Evolutionary conservation across 345 rosid species (phyloP).

Genomic region (Hibiscus syriacus): DNA sequence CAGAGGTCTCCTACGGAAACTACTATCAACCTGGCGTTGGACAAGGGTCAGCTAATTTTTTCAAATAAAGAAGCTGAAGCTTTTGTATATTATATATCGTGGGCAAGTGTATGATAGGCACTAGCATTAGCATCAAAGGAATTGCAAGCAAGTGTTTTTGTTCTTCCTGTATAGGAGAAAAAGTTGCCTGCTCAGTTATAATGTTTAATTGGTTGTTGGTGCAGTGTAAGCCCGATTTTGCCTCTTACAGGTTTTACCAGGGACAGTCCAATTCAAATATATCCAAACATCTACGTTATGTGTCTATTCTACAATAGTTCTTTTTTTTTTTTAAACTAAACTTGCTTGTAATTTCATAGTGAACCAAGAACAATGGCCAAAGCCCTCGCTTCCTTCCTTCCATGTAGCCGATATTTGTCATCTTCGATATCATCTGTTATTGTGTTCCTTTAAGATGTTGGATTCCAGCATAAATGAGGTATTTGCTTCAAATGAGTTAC

Average conservation of each 20-base stretch:
- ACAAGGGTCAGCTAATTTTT: too few relatives aligned
- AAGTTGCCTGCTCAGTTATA: background rate
- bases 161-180: background rate
- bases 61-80: background rate
- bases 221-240: background rate
- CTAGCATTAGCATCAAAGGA: background rate
- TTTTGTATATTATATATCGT: background rate
- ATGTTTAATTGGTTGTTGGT: background rate
- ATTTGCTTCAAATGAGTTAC: too few relatives aligned
- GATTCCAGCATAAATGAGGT: background rate
- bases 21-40: too few relatives aligned
- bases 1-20: too few relatives aligned
- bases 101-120: background rate
- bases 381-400: background rate
- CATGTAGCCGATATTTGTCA: background rate
- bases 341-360: background rate
- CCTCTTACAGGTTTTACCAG: background rate
- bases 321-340: background rate
- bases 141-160: background rate
- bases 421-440: background rate
- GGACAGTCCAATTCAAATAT: background rate
- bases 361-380: background rate
- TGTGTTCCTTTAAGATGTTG: background rate
- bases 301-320: too few relatives aligned
- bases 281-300: too few relatives aligned